These are phyloP conservation scores for Beauveria caledonica DNA, from an alignment of 2,329 filamentous ascomycete species.

Conservation along the genomic window DNA sequence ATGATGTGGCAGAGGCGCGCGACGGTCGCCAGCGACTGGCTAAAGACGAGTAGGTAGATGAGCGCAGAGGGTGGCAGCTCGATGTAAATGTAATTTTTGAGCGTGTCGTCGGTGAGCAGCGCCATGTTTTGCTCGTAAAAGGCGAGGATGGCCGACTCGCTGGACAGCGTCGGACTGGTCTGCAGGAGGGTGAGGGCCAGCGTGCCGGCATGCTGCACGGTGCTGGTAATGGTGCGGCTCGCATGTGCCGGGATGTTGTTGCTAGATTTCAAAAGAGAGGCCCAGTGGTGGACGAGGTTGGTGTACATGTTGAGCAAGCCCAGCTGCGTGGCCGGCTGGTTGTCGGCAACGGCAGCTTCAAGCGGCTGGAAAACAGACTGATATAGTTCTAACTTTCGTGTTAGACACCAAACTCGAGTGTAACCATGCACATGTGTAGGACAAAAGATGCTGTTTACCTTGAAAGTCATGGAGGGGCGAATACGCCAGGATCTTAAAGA, in stretches of 20 bases:
- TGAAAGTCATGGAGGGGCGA: conserved; percentile 46
- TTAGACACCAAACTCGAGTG: conserved; percentile 16
- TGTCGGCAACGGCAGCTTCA: conserved; percentile 43
- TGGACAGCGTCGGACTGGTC: conserved; percentile 32
- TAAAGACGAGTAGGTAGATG: conserved; percentile 65
- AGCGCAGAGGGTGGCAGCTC: conserved; percentile 59
- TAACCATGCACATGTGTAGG: too few relatives aligned
- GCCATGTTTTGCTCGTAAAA: conserved; percentile 59
- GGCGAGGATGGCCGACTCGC: conserved; percentile 52
- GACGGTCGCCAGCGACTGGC: conserved; percentile 50
- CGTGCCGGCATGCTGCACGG: conserved; percentile 43
- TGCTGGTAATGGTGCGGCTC: conserved; percentile 29
- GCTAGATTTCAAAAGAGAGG: conserved; percentile 33
- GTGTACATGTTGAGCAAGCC: conserved; percentile 61
- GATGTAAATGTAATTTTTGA: conserved; percentile 52
- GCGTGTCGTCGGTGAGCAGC: conserved; percentile 42
- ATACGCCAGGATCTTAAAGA: conserved; percentile 52
- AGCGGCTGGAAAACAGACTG: conserved; percentile 40
- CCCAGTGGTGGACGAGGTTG: conserved; percentile 55
- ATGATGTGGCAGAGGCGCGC: conserved; percentile 64
- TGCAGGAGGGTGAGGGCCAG: conserved; percentile 55
- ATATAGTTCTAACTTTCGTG: conserved; percentile 38
- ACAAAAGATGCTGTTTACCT: conserved; percentile 32
- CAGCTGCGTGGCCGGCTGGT: conserved; percentile 43
- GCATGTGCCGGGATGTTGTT: conserved; percentile 28